Evolutionary conservation across 805 yeast genomes (phyloP), one percentile per base, ranked within the genome.

Genomic region (Scheffersomyces ergatensis): DNA sequence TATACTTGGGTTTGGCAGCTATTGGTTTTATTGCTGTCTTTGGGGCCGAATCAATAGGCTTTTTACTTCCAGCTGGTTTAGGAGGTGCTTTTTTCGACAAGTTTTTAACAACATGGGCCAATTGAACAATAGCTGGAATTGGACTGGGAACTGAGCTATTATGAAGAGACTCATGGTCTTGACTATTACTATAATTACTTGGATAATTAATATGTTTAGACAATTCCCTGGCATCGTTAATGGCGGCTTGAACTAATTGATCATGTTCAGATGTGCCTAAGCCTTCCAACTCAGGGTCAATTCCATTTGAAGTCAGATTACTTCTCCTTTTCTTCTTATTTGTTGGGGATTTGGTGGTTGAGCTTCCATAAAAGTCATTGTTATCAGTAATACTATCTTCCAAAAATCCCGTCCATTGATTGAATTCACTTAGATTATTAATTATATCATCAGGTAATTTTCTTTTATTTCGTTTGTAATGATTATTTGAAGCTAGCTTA

Each of bases 191-290:
- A 29, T 14, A 13, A 29, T 29, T n/a, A 14, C 18, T 17, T 6
- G 9, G 14, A 6, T 29, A 18, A 29, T 36, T 19, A 17, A 38
- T 32, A 20, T 64, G 69, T 47, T 67, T 70, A 16, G 83, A 82
- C 42, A 83, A 67, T 32, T 82, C 79, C 38, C 83, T 71, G 0
- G 88, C 86, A 50, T 83, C 86, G 46, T 81, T 66, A 34, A 84
- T 80, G 1, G 86, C 87, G 35, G 83, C 87, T 44, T 82, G 80
- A 9, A 82, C 89, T 40, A 83, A 63, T 48, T 76, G 83, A 42
- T 79, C 85, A 49, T 80, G 85, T 32, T 78, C 82, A 3, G 71
- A 50, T 1, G 58, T 38, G 30, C 61, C 65, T 38, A 68, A 50
- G 2, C 56, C 64, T 4, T 65, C 63, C 21, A 67, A 54, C 33